Percentiles rank a stretch among this genome's conserved stretches.
These are phyloP conservation scores for Suillus brevipes DNA, from an alignment of 768 basidiomycete genomes.

Conservation along the genomic window DNA sequence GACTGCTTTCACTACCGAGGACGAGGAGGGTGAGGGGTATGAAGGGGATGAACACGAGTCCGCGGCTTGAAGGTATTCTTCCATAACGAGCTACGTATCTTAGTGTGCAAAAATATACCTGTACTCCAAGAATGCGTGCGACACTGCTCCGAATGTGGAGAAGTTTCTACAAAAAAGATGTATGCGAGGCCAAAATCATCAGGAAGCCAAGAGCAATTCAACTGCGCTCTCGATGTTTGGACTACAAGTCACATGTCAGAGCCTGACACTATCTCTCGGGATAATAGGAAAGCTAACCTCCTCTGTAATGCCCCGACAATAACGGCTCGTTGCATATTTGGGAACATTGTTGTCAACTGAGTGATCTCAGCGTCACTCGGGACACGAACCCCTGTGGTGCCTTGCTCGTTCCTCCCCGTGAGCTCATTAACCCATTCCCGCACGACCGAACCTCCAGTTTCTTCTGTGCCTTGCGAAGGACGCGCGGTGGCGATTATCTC, in stretches of 20 bases:
- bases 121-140: not conserved
- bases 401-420: conserved; percentile 60
- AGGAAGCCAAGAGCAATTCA: conserved; percentile 67
- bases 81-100: not conserved
- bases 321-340: conserved; percentile 69
- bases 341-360: conserved; percentile 81
- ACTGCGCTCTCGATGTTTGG: conserved; percentile 80
- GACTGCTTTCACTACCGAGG: conserved; percentile 81
- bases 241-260: conserved; percentile 38
- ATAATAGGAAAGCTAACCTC: conserved; percentile 53
- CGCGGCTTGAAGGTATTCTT: conserved; percentile 23
- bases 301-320: conserved; percentile 77
- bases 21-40: conserved; percentile 57
- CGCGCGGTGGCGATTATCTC: conserved; percentile 68
- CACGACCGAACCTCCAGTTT: conserved; percentile 52
- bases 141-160: not conserved
- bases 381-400: conserved; percentile 59
- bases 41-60: conserved; percentile 45
- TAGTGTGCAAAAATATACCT: not conserved
- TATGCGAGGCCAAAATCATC: conserved; percentile 22
- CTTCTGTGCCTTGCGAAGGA: conserved; percentile 29
- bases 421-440: conserved; percentile 81
- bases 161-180: not conserved
- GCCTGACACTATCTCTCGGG: too few relatives aligned
- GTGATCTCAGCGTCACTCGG: conserved; percentile 76